A percentile compares a stretch with the other conserved stretches of the same genome.
These are phyloP conservation scores for Lactarius trivialis DNA, from an alignment of 768 basidiomycete species.

Conservation along the genomic window DNA sequence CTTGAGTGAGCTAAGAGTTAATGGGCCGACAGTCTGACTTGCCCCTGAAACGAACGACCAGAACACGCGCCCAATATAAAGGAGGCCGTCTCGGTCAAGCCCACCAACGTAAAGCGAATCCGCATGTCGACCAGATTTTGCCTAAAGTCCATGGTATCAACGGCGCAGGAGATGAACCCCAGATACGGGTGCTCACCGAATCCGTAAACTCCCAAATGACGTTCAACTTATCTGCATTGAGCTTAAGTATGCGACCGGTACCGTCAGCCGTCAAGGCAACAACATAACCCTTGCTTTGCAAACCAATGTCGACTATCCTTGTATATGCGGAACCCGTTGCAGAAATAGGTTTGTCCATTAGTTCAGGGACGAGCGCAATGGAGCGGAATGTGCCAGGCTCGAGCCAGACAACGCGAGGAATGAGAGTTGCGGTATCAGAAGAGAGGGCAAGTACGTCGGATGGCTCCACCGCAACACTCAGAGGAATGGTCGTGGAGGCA, in stretches of 20 bases:
- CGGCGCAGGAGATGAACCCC: neutral
- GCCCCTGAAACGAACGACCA: conserved; percentile 59
- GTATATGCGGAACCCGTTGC: conserved; percentile 43
- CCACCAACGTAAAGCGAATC: conserved; percentile 55
- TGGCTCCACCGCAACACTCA: conserved; percentile 35
- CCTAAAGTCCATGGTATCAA: conserved; percentile 29
- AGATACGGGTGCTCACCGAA: conserved; percentile 36
- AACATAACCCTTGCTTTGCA: conserved; percentile 49
- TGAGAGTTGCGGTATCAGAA: conserved; percentile 15
- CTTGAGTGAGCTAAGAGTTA: neutral
- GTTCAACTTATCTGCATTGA: conserved; percentile 40
- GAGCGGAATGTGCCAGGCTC: conserved; percentile 47
- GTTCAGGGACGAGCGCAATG: conserved; percentile 43
- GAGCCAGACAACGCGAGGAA: conserved; percentile 45
- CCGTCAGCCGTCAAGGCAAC: conserved; percentile 55
- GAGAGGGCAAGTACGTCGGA: conserved; percentile 35
- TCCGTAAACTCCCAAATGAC: conserved; percentile 50
- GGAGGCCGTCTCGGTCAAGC: conserved; percentile 40
- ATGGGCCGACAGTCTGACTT: conserved; percentile 25
- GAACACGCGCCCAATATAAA: conserved; percentile 56
- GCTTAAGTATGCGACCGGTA: conserved; percentile 46
- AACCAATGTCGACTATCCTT: conserved; percentile 54
- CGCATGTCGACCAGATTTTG: conserved; percentile 36
- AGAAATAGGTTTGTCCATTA: conserved; percentile 42
- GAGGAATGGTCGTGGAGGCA: conserved; percentile 46